Base-by-base conservation (phyloP, 306 rosid genomes). In the Prunus mume region DNA sequence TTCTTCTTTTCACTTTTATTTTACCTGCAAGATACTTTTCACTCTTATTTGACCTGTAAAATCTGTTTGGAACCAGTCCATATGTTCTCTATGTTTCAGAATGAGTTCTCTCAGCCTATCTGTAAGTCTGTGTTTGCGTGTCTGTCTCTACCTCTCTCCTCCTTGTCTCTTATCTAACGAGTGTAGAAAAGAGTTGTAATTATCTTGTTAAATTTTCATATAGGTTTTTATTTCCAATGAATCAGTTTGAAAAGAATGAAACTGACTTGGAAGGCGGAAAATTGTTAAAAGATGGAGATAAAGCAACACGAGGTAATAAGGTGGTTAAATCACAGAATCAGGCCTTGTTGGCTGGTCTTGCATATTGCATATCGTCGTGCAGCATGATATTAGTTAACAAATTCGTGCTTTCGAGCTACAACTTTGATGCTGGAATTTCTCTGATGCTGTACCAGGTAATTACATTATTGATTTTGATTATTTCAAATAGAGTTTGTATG, bases 381-480 rank as follows among this genome's bases (percentile, higher is more conserved):
- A 83, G 99, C 79, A 95, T 95, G 99, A 95, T 95, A 67, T 81
- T 95, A 79, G 76, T 95, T 64, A 95, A 95, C 86, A 95, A 92
- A 87, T 85, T 89, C 60, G 96, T 95, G 79, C 98, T 92, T 86
- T 95, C 99, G 68, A 89, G 91, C 74, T 95, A 92, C 84, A 81
- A 82, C 79, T 95, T 95, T 79, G 89, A 89, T 81, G 99, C 99
- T 24, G 99, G 97, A 75, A 91, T 95, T 76, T 89, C 91, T 27
- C 80, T 95, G 85, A 95, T 95, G 99, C 61, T 95, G 71, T 95
- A 92, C 85, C 99, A 92, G 99, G 99, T 95, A 76, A 83, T 47
- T 74, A 67, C 51, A 18, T 63, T 5, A 12, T 81, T 56, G 9
- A 9, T 20, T 24, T 71, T 46, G 12, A 18, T 49, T 50, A 34